phyloP scores from a whole-genome alignment of 2,329 filamentous ascomycete species.

The Microsporum canis region DNA sequence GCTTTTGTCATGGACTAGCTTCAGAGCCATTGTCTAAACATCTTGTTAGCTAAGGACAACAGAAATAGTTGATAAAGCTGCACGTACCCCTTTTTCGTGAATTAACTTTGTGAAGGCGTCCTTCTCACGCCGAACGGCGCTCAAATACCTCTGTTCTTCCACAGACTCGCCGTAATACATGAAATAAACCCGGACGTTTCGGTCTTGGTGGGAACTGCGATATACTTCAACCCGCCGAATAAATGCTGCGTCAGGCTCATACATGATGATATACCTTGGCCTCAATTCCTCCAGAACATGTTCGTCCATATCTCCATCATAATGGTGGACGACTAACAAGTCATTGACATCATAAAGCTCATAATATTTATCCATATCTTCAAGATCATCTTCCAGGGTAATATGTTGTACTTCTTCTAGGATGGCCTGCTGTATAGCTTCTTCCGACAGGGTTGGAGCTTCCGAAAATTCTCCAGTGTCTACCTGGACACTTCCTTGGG shows the following conservation, averaged over 20 bases:
- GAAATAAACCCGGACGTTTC: slow-evolving; percentile 87
- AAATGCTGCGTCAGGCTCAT: slow-evolving; percentile 89
- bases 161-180: slow-evolving; percentile 92
- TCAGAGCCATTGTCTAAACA: slow-evolving; percentile 65
- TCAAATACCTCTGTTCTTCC: slow-evolving; percentile 88
- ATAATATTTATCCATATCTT: slow-evolving; percentile 87
- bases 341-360: slow-evolving; percentile 86
- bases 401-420: slow-evolving; percentile 49
- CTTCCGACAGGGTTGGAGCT: slow-evolving; percentile 65
- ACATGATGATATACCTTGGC: slow-evolving; percentile 95
- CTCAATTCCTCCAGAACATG: slow-evolving; percentile 90
- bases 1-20: slow-evolving; percentile 62
- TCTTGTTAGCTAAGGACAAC: background rate
- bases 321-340: slow-evolving; percentile 78
- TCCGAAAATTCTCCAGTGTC: slow-evolving; percentile 68
- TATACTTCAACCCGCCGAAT: slow-evolving; percentile 93
- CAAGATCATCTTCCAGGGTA: slow-evolving; percentile 64
- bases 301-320: slow-evolving; percentile 91
- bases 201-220: slow-evolving; percentile 79
- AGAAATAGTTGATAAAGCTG: background rate
- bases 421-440: slow-evolving; percentile 67
- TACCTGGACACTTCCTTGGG: slow-evolving; percentile 63
- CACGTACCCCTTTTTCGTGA: slow-evolving; percentile 63
- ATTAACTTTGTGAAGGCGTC: slow-evolving; percentile 92
- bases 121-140: slow-evolving; percentile 83